phyloP scores from a whole-genome alignment of 345 rosid genomes.

The Rhodomyrtus tomentosa region DNA sequence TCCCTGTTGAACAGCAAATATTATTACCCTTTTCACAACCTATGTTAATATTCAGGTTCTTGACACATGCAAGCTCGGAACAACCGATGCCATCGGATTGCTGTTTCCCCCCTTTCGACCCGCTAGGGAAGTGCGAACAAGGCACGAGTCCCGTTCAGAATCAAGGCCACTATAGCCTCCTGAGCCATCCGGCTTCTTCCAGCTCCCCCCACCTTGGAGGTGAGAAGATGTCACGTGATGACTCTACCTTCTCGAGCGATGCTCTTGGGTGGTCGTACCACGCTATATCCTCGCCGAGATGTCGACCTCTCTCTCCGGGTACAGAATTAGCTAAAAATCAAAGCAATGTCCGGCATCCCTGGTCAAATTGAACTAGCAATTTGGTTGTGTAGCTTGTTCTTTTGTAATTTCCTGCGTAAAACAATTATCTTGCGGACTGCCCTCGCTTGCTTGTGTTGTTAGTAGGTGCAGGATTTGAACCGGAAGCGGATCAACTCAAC shows the following conservation, averaged over 20 bases:
- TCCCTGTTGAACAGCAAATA: background rate
- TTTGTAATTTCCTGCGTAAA: background rate
- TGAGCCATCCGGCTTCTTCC: background rate
- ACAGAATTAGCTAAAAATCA: background rate
- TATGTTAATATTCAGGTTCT: background rate
- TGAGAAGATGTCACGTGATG: background rate
- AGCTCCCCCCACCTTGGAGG: background rate
- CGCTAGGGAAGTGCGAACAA: background rate
- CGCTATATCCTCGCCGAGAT: background rate
- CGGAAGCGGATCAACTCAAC: background rate
- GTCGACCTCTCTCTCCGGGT: background rate
- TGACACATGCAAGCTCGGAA: background rate
- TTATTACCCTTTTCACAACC: background rate
- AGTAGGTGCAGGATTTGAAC: background rate
- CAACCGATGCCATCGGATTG: background rate
- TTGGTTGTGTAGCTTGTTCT: background rate
- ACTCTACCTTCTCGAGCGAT: background rate
- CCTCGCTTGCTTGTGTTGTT: background rate
- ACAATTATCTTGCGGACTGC: background rate
- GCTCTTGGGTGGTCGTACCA: no score
- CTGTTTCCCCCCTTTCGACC: background rate
- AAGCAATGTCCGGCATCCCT: background rate
- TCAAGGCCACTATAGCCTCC: background rate
- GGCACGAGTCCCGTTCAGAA: background rate
- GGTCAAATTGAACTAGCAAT: background rate